phyloP scores from a whole-genome alignment of 345 rosid species.

The Populus davidiana region DNA sequence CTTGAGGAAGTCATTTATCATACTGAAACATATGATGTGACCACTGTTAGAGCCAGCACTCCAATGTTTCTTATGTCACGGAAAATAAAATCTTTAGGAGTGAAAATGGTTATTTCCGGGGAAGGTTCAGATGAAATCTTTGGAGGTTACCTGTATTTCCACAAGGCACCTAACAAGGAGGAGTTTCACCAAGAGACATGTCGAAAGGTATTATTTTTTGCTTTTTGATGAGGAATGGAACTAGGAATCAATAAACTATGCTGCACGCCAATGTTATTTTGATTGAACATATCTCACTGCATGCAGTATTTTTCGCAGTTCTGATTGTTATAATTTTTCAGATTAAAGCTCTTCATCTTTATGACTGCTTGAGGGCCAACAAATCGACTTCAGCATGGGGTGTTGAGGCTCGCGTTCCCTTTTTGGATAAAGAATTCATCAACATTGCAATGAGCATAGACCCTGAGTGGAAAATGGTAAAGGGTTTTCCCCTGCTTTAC shows the following conservation, averaged over 20 bases:
- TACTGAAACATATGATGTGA: constrained; percentile 80
- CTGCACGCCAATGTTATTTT: not conserved
- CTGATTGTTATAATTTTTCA: constrained; percentile 30
- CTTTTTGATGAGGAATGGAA: not conserved
- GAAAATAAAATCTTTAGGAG: constrained; percentile 83
- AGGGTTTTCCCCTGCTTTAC: not conserved
- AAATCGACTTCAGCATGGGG: constrained; percentile 92
- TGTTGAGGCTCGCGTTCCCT: constrained; percentile 89
- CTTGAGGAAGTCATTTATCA: constrained; percentile 87
- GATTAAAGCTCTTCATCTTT: constrained; percentile 84
- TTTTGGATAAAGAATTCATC: constrained; percentile 71
- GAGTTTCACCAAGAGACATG: constrained; percentile 81
- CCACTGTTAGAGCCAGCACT: constrained; percentile 83
- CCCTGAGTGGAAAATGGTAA: constrained; percentile 89
- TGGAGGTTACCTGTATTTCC: constrained; percentile 85
- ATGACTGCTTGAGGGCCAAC: constrained; percentile 88
- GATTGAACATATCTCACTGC: constrained; percentile 2
- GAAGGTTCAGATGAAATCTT: constrained; percentile 89
- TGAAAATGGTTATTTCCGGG: constrained; percentile 86
- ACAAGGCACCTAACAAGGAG: constrained; percentile 79
- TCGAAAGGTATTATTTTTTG: constrained; percentile 49
- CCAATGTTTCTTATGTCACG: constrained; percentile 93
- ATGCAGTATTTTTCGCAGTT: not conserved
- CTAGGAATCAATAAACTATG: not conserved
- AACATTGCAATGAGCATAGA: constrained; percentile 67